phyloP scores from a whole-genome alignment of 129 eudicot species.

The Solidago caesia region DNA sequence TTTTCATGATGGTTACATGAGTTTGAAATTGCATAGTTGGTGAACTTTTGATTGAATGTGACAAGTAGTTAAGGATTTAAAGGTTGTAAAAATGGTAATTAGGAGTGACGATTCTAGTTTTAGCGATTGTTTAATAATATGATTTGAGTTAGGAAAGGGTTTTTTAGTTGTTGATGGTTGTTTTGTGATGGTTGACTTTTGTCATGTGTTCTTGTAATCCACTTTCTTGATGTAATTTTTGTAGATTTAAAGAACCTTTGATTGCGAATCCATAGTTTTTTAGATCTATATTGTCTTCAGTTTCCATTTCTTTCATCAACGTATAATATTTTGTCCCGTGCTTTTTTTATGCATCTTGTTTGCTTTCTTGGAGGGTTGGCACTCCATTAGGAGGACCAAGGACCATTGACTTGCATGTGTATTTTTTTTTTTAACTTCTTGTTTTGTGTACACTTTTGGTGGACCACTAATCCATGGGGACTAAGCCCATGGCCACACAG shows the following conservation, averaged over 20 bases:
- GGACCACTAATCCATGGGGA: too few relatives aligned
- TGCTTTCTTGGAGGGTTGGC: too few relatives aligned
- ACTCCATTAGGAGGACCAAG: too few relatives aligned
- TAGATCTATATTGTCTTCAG: background rate
- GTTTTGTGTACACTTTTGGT: too few relatives aligned
- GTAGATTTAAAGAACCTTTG: background rate
- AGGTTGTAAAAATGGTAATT: conserved; percentile 12
- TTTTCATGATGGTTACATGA: conserved; percentile 3
- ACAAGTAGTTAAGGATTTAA: conserved; percentile 8
- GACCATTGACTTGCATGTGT: too few relatives aligned
- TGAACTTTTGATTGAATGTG: background rate
- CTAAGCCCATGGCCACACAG: too few relatives aligned
- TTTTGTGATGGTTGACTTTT: conserved; percentile 16
- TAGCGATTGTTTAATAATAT: background rate
- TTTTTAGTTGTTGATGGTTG: background rate
- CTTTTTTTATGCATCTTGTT: too few relatives aligned
- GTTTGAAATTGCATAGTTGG: conserved; percentile 15
- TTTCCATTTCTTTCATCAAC: background rate
- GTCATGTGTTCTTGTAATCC: conserved; percentile 2
- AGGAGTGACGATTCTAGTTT: conserved; percentile 5
- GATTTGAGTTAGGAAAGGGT: background rate
- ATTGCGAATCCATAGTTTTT: background rate
- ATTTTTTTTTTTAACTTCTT: too few relatives aligned
- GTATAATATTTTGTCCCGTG: background rate
- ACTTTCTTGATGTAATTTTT: background rate